These are phyloP conservation scores for Babesia bigemina DNA, from an alignment of 169 alveolate species.

Conservation along the genomic window DNA sequence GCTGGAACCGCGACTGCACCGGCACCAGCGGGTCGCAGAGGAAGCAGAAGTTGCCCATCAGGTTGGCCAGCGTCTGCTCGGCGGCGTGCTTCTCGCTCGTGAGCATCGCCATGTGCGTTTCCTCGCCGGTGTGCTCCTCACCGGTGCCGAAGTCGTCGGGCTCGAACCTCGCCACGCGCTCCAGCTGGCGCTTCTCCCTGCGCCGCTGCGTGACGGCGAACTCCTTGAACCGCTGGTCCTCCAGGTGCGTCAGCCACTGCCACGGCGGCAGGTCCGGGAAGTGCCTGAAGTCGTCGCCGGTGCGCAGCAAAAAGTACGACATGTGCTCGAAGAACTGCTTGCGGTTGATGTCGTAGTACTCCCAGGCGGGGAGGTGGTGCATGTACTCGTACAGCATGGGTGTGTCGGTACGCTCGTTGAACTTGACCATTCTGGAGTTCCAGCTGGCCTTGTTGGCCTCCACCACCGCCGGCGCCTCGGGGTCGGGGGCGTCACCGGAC, in stretches of 20 bases:
- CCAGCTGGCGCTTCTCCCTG: slow-evolving; percentile 61
- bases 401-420: slow-evolving; percentile 84
- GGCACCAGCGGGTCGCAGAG: slow-evolving; percentile 76
- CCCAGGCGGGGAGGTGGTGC: slow-evolving; percentile 85
- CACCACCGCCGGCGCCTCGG: slow-evolving; percentile 73
- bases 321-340: slow-evolving; percentile 82
- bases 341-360: slow-evolving; percentile 83
- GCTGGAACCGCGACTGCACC: slow-evolving; percentile 59
- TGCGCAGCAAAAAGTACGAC: slow-evolving; percentile 78
- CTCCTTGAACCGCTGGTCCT: slow-evolving; percentile 76
- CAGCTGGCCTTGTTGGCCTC: slow-evolving; percentile 73
- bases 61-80: slow-evolving; percentile 66
- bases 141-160: slow-evolving; percentile 73
- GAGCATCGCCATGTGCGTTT: slow-evolving; percentile 62
- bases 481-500: slow-evolving; percentile 66
- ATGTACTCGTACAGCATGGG: slow-evolving; percentile 81
- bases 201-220: slow-evolving; percentile 74
- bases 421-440: slow-evolving; percentile 76
- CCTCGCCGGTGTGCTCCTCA: slow-evolving; percentile 77
- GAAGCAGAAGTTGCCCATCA: slow-evolving; percentile 72
- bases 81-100: slow-evolving; percentile 65
- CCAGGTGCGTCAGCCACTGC: slow-evolving; percentile 85
- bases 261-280: slow-evolving; percentile 86
- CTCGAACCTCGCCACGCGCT: slow-evolving; percentile 62
- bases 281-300: slow-evolving; percentile 83